Base-by-base conservation (phyloP, 495 filamentous ascomycete genomes). In the Bacidia rubella region DNA sequence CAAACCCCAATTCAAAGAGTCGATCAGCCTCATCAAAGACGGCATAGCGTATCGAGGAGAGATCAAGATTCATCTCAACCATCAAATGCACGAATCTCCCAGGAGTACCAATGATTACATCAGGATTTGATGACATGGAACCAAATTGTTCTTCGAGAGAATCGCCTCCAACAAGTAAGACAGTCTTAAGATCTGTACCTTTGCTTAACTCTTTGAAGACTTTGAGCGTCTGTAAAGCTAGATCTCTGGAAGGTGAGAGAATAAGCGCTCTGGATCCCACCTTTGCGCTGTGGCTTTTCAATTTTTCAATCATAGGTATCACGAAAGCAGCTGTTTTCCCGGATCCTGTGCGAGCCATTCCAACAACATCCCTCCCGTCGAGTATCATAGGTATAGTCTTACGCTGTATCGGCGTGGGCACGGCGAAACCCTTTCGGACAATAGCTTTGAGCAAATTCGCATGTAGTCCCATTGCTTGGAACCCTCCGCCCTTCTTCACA, bases 241-340 rank as follows among this genome's bases (percentile, higher is more conserved):
- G 69, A 65, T 99, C 92, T 64, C 92, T 74, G 19, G 87, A 93
- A 0, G 92, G 92, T 23, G 90, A 95, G 59, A 99, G 60, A 32
- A 99, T 81, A 51, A 97, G 68, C 11, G 79, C 93, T 57, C 92
- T 74, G 32, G 87, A 78, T 23, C 92, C 92, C 55, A 97, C 77
- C 62, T 79, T 81, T 10, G 80, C 79, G 60, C 83, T 94, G 62
- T 99, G 92, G n/a, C 77, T 74, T 67, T 87, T 93, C 56, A 99
- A 71, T 49, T 84, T 86, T 70, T 97, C 85, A 54, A 99, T 85
- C 90, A 98, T 92, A 40, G 92, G 92, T 52, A 98, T 90, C 3
- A 98, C 87, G 64, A 98, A 98, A 12, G 92, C 90, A 1, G 90
- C 92, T 0, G 90, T 95, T 70, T 98, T 98, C 65, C 92, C 92